phyloP scores from a whole-genome alignment of 1,284 basidiomycete genomes.

The Ustilago sp. region DNA sequence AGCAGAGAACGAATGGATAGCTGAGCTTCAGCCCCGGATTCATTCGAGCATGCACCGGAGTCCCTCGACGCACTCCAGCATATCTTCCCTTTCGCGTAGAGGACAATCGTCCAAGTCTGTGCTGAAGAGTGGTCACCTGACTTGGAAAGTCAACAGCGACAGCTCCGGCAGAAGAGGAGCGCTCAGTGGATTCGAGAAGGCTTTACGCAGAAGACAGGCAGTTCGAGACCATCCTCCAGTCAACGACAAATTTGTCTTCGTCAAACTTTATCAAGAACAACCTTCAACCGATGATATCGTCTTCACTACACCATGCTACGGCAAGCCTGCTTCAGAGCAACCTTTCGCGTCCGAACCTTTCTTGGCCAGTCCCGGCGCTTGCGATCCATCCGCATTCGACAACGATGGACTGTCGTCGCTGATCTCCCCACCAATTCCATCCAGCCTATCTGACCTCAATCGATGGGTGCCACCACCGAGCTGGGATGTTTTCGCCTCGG shows the following conservation, averaged over 20 bases:
- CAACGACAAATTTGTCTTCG: constrained; percentile 11
- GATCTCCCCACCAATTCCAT: constrained; percentile 10
- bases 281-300: not conserved
- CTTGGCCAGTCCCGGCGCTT: constrained; percentile 26
- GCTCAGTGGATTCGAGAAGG: constrained; percentile 21
- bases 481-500: constrained; percentile 17
- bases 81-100: not conserved
- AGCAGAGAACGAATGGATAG: not conserved
- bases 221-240: not conserved
- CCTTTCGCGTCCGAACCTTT: not conserved
- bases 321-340: not conserved
- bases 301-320: not conserved
- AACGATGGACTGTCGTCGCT: constrained; percentile 6
- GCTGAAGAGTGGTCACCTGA: constrained; percentile 18
- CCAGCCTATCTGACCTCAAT: constrained; percentile 12
- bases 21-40: too few relatives aligned
- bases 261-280: constrained; percentile 10
- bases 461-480: constrained; percentile 23
- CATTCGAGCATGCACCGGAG: not conserved
- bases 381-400: constrained; percentile 34
- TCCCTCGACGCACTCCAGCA: not conserved
- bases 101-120: not conserved
- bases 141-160: constrained; percentile 6
- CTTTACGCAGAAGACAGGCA: constrained; percentile 15
- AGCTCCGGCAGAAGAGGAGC: not conserved